Conservation (phyloP, 129 eudicot species). For the Helianthus annuus region HanXRQr2.0-SUNRISE NC_035441.2:161016739-161017238, state of each 20-base stretch:
- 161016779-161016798: no score
- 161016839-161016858: no score
- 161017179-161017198: conserved; percentile 17
- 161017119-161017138: not conserved
- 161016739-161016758: no score
- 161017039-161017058: conserved; percentile 31
- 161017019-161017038: conserved; percentile 32
- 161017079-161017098: conserved; percentile 1
- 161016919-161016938: not conserved
- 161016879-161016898: no score
- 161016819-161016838: no score
- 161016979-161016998: conserved; percentile 19
- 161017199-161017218: conserved; percentile 1
- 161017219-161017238: conserved; percentile 31
- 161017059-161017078: conserved; percentile 30
- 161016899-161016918: not conserved
- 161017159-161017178: conserved; percentile 29
- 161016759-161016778: no score
- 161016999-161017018: conserved; percentile 31
- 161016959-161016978: conserved; percentile 3
- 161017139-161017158: conserved; percentile 28
- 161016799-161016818: no score
- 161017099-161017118: not conserved
- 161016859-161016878: no score
- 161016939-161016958: conserved; percentile 32